Evolutionary conservation across 441 rosid genomes (phyloP).

Genomic region (Adansonia gregorii): DNA sequence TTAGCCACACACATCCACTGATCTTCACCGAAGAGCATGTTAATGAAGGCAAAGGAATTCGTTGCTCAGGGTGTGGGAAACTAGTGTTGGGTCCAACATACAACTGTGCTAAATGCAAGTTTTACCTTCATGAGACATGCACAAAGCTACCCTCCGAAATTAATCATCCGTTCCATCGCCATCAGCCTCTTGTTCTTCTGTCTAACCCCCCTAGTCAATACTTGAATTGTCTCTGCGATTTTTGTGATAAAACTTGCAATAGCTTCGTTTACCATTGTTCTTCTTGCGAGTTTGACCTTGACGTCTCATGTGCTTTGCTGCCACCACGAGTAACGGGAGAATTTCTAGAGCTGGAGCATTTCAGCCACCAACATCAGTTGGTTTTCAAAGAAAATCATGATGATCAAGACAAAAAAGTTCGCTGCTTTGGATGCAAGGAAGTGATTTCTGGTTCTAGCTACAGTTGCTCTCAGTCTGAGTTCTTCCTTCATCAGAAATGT

Average conservation of each 20-base stretch:
- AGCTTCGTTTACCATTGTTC: conserved; percentile 16
- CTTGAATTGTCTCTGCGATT: neutral
- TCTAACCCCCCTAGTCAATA: neutral
- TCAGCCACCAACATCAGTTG: conserved; percentile 5
- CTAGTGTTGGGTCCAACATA: neutral
- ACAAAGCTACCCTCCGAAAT: neutral
- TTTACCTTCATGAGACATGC: conserved; percentile 1
- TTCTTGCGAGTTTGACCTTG: neutral
- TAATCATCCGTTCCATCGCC: neutral
- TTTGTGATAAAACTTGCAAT: conserved; percentile 11
- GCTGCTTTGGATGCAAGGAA: neutral
- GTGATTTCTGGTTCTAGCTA: neutral
- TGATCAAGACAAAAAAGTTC: neutral
- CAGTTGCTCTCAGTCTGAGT: conserved; percentile 8
- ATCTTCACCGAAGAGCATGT: neutral
- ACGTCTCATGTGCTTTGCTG: conserved; percentile 6
- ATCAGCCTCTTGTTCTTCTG: neutral
- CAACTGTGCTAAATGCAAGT: neutral
- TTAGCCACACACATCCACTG: conserved; percentile 10
- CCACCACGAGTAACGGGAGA: neutral
- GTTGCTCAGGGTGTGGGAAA: neutral
- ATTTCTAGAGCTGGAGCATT: neutral
- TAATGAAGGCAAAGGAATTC: neutral
- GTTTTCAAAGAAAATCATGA: neutral
- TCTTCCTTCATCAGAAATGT: neutral